Base-by-base conservation (phyloP, 768 basidiomycete genomes). In the Floccularia luteovirens region DNA sequence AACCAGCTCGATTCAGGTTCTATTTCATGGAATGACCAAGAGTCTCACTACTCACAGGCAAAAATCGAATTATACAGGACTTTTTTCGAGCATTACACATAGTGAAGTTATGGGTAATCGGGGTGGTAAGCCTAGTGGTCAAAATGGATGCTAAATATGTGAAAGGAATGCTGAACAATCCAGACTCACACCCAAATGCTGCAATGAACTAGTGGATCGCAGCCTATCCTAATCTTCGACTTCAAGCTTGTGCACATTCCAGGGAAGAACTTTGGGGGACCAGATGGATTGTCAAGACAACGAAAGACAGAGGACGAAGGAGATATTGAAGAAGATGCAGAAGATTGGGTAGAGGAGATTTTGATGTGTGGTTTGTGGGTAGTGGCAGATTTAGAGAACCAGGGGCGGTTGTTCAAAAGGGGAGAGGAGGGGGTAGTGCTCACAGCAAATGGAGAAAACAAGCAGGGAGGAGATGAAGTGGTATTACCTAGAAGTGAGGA, bases 41-140 rank as follows among this genome's bases (percentile, higher is more conserved):
- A 68, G 44, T 40, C 51, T 1, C 20, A 49, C 0, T 67, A 57
- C 42, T 65, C 62, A 1, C 66, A 69, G 32, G 54, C 63, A 0
- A 72, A 74, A 32, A 22, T 58, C 0, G 66, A 72, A 44, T 38
- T 70, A 0, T 70, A 58, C 35, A n/a, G n/a, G 62, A 69, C 0
- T 32, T 70, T 0, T 62, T 49, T 17, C 43, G 47, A 12, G 56
- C 54, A 0, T 23, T 64, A 0, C 38, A 49, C 8, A 46, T 40
- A 0, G 39, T 46, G 32, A 35, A 47, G 13, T 45, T 50, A 11
- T 51, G 44, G 43, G 16, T 59, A 2, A 43, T 53, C 2, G 55
- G 56, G 0, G 43, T 45, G 1, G 36, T 54, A 3, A 59, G 62
- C 10, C 46, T 73, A 0, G 43, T 57, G 1, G 49, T 63, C 0